Base-by-base conservation (phyloP, 1,284 basidiomycete genomes). In the Ganoderma sinense region DNA sequence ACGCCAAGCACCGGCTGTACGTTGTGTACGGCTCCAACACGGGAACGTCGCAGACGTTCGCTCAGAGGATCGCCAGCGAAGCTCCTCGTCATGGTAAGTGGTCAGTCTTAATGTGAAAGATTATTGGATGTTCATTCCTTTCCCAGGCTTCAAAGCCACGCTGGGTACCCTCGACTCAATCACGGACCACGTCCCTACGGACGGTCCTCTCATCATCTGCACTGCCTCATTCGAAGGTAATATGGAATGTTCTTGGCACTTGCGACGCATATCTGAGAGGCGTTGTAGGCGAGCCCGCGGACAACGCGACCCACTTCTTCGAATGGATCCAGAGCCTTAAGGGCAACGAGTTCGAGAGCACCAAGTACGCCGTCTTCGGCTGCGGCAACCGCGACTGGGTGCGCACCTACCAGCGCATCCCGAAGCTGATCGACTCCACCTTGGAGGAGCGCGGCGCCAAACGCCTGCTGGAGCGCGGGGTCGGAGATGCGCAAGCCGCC, bases 181-280 rank as follows among this genome's bases (percentile, higher is more conserved):
- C 4, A 75, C 80, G 13, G 81, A 78, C 2, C 78, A 81, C 56
- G 66, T 88, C 0, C 85, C 86, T 1, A 84, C 79, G 3, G 83
- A 87, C 71, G 85, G 85, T 1, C 86, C 87, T 0, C 80, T 87
- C 0, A 75, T 87, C 36, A 84, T 88, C 63, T 78, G 86, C 65
- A 87, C 87, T 8, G 86, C 87, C 5, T 86, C 84, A 0, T 88
- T 86, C 74, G 87, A 89, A 78, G 87, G 85, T 80, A n/a, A n/a
- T n/a, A 61, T 26, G 56, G 6, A 51, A 4, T 16, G 20, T 23
- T 3, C n/a, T 51, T 43, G 5, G n/a, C 10, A 13, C 10, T 40
- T 2, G 18, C 33, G 1, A 3, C 29, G 29, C 7, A 36, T 36
- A 48, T 11, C 40, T 31, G 7, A 18, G 2, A 2, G 3, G 5